These are phyloP conservation scores for Dipteronia dyeriana DNA, from an alignment of 345 rosid genomes.

Conservation along the genomic window DNA sequence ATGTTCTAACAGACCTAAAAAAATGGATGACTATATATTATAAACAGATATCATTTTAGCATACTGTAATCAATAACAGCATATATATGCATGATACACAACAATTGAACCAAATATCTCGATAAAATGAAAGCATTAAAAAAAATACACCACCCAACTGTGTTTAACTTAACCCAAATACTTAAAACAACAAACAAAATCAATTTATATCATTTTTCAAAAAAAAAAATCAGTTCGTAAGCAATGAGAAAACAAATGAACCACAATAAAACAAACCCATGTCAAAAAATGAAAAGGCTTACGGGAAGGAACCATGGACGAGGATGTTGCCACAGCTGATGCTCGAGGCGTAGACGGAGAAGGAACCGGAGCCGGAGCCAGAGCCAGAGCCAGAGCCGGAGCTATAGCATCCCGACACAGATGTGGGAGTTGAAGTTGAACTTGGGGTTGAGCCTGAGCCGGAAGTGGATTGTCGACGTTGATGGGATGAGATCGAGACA, in stretches of 20 bases:
- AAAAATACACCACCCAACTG: too few species aligned
- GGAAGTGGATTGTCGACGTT: neutral
- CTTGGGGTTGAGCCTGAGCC: constrained; percentile 5
- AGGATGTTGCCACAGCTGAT: neutral
- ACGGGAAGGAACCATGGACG: too few species aligned
- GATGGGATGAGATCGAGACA: neutral
- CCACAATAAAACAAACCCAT: too few species aligned
- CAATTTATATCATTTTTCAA: too few species aligned
- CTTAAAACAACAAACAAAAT: too few species aligned
- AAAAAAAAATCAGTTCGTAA: too few species aligned
- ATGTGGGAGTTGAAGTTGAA: neutral
- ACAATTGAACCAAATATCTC: neutral
- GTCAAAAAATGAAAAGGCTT: too few species aligned
- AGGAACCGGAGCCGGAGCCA: too few species aligned
- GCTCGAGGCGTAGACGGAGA: neutral
- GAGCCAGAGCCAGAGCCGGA: neutral
- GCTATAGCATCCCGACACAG: neutral
- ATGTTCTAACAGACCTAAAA: neutral
- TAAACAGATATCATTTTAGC: too few species aligned
- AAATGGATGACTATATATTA: neutral
- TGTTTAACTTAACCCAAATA: too few species aligned
- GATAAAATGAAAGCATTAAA: too few species aligned
- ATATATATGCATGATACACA: neutral
- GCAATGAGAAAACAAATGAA: too few species aligned
- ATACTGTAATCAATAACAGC: neutral